Evolutionary conservation across 2,329 filamentous ascomycete genomes (phyloP), one percentile per base, ranked within the genome.

Genomic region (Metarhizium sp.): DNA sequence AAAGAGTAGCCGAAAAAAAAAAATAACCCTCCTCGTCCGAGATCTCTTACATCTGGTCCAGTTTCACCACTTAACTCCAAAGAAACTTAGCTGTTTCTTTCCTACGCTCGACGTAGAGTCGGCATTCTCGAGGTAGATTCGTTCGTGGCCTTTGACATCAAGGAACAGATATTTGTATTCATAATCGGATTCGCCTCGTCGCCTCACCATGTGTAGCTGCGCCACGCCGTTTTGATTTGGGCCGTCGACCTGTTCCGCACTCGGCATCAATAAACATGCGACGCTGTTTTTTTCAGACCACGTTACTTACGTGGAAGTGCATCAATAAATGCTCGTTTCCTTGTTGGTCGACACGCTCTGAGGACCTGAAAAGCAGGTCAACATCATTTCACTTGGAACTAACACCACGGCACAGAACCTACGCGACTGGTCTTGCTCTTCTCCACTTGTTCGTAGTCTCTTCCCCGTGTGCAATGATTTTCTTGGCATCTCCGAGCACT

Each of bases 381-480:
- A 30, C 14, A 47, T 20, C 42, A 45, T 20, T n/a, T 20, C 38
- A 36, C 18, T 4, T 20, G 1, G 2, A 4, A 18, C 46, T 7
- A 18, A 7, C 6, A 55, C 7, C 42, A 34, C 34, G 32, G 10
- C 13, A 8, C 6, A n/a, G 18, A 32, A 48, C 45, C 51, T 75
- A 86, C 80, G 81, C 74, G 58, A 86, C 78, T 38, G 82, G 83
- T 45, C 83, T 75, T 34, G 82, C 79, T 59, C 80, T 75, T 52
- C 87, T 85, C 90, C 90, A 96, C 65, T 90, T 89, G 68, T 87
- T 94, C 68, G 77, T 79, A 2, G 88, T 92, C 57, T 85, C 81
- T 61, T 96, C 90, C 43, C 92, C 92, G 69, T 87, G 88, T 0
- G 91, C 90, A 25, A 77, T 78, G 56, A 97, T 92, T 66, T 91